Conservation (phyloP, 345 rosid genomes). For the Camelina laxa region DNA sequence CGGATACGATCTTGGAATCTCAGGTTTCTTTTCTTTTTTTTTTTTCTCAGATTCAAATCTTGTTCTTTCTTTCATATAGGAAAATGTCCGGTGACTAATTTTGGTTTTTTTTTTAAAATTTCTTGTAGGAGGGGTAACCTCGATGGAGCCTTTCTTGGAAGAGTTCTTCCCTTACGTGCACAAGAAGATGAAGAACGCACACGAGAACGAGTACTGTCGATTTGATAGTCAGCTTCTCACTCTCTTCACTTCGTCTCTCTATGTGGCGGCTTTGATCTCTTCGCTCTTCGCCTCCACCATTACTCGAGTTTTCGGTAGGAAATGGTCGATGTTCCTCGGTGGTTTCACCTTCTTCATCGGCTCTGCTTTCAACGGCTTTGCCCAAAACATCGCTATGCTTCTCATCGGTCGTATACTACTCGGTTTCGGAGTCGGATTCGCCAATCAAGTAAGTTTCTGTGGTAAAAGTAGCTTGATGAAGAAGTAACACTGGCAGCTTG, state of each 20-base stretch:
- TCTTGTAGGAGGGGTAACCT: slow-evolving; percentile 76
- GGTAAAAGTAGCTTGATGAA: slow-evolving; percentile 1
- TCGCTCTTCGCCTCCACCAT: slow-evolving; percentile 62
- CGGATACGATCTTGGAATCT: slow-evolving; percentile 85
- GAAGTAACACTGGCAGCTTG: neutral
- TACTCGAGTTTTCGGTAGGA: slow-evolving; percentile 67
- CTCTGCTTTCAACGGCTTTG: slow-evolving; percentile 65
- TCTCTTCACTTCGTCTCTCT: slow-evolving; percentile 83
- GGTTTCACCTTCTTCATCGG: slow-evolving; percentile 66
- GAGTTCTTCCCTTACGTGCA: slow-evolving; percentile 67
- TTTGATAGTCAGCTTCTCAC: slow-evolving; percentile 69
- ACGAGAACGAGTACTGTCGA: slow-evolving; percentile 69
- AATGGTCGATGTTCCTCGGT: slow-evolving; percentile 68
- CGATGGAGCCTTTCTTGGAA: slow-evolving; percentile 69
- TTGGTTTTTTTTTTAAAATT: neutral
- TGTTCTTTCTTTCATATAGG: neutral
- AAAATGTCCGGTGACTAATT: slow-evolving; percentile 5
- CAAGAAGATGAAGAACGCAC: slow-evolving; percentile 39
- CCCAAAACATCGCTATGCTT: slow-evolving; percentile 55
- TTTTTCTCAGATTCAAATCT: neutral
- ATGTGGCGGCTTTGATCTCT: slow-evolving; percentile 71
- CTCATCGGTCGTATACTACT: slow-evolving; percentile 75
- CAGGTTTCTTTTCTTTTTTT: slow-evolving; percentile 46
- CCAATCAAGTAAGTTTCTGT: slow-evolving; percentile 63
- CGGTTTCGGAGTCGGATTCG: slow-evolving; percentile 85